Evolutionary conservation across 768 basidiomycete genomes (phyloP).

Genomic region (Mrakia hoshinonis): DNA sequence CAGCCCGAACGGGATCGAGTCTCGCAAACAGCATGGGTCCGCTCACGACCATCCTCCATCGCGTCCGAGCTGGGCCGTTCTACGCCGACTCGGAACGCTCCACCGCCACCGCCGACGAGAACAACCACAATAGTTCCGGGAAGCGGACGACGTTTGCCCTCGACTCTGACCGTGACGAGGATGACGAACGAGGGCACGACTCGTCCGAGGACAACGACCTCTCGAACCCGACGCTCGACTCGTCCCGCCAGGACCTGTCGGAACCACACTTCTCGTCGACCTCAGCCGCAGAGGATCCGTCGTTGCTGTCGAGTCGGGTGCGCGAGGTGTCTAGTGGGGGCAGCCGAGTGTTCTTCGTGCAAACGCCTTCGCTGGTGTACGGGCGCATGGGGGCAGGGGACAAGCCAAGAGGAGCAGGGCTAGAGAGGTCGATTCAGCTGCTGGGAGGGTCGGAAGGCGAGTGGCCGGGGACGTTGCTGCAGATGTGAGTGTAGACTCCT

Average conservation of each 20-base stretch:
- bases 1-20: too few species aligned
- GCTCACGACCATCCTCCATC: not conserved
- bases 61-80: conserved; percentile 7
- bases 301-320: conserved; percentile 19
- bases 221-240: conserved; percentile 22
- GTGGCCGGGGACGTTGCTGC: conserved; percentile 3
- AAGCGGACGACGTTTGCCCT: not conserved
- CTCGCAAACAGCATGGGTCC: not conserved
- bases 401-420: not conserved
- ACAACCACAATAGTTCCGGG: not conserved
- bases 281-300: conserved; percentile 25
- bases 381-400: not conserved
- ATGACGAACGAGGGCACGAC: not conserved
- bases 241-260: conserved; percentile 14
- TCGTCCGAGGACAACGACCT: conserved; percentile 22
- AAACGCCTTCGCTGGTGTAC: conserved; percentile 10
- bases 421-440: not conserved
- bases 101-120: not conserved
- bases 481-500: conserved; percentile 5
- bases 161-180: not conserved
- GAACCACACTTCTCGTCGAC: conserved; percentile 18
- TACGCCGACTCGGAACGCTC: not conserved
- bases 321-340: conserved; percentile 15
- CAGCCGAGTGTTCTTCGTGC: conserved; percentile 25
- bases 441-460: conserved; percentile 1